Base-by-base conservation (phyloP, 352 stramenopile species). In the Phytophthora colocasiae region DNA sequence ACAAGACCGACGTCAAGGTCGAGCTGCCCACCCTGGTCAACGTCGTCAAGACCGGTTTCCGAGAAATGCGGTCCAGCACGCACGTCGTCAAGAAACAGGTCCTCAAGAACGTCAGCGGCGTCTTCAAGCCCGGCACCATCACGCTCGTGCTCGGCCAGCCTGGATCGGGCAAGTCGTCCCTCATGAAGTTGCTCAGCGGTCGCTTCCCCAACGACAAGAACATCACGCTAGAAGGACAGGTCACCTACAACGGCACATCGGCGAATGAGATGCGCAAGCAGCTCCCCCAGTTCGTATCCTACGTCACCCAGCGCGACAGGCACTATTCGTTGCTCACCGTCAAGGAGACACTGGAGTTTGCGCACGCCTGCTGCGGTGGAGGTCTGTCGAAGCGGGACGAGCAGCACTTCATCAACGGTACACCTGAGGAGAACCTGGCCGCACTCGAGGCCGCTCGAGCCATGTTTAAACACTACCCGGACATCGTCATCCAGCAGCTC, bases 311-410 rank as follows among this genome's bases (percentile, higher is more conserved):
- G 51, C 63, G 60, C 22, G 69, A 83, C 63, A 58, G 64, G 41
- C 71, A 80, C 58, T 83, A 71, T 46, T 65, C 78, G 4, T 45
- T 61, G 14, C 38, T 87, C 1, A 87, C 73, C 0, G 76, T 87
- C n/a, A 81, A 85, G 55, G 78, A 87, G 62, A 85, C 78, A 47
- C 68, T 87, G 14, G 59, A 78, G 39, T 83, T 83, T 31, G 75
- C 75, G 0, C 54, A 81, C 62, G 36, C 36, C 36, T 41, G 36
- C 36, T 41, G 8, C 8, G 36, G 36, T 41, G 36, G 36, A 12
- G 36, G 36, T n/a, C 36, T 41, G 36, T 41, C 36, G 11, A 41
- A 41, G 36, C 36, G 36, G 9, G 36, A 41, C 36, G 36, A 41
- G 12, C 36, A 41, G 36, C 36, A 41, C 36, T 41, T 41, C 8